These are phyloP conservation scores for Mrakiaceae sp. DNA, from an alignment of 1,284 basidiomycete genomes.

Conservation along the genomic window DNA sequence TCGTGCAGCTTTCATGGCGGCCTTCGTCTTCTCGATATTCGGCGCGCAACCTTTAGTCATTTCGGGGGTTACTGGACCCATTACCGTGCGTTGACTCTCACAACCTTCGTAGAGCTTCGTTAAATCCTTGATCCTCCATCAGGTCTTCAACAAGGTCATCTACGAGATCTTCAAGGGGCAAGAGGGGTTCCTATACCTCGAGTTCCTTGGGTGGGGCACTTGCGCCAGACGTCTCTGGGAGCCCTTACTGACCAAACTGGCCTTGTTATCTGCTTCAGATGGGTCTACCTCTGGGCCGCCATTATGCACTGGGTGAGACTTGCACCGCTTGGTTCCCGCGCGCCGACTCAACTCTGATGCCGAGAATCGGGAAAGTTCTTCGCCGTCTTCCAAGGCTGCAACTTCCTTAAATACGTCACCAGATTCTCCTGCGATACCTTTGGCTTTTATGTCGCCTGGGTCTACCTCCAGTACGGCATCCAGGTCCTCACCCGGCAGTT, in stretches of 20 bases:
- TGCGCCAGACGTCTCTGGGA: background rate
- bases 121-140: slow-evolving; percentile 40
- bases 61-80: slow-evolving; percentile 71
- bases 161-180: slow-evolving; percentile 58
- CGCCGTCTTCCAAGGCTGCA: slow-evolving; percentile 45
- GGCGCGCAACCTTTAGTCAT: slow-evolving; percentile 87
- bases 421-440: slow-evolving; percentile 87
- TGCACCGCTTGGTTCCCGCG: too few species aligned
- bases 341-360: too few species aligned
- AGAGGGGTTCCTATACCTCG: slow-evolving; percentile 57
- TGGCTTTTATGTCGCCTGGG: slow-evolving; percentile 65
- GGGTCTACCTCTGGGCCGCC: slow-evolving; percentile 88
- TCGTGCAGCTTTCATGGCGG: slow-evolving; percentile 64
- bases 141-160: slow-evolving; percentile 84
- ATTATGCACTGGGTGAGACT: slow-evolving; percentile 62
- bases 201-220: slow-evolving; percentile 46
- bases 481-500: slow-evolving; percentile 71
- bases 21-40: slow-evolving; percentile 80
- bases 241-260: too few species aligned
- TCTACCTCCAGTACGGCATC: slow-evolving; percentile 50
- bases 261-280: slow-evolving; percentile 35
- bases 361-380: slow-evolving; percentile 37
- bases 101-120: too few species aligned
- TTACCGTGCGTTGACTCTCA: background rate
- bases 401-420: slow-evolving; percentile 70